Evolutionary conservation across 2,329 filamentous ascomycete species (phyloP), one percentile per base, ranked within the genome.

Genomic region (Diaporthe citriasiana): DNA sequence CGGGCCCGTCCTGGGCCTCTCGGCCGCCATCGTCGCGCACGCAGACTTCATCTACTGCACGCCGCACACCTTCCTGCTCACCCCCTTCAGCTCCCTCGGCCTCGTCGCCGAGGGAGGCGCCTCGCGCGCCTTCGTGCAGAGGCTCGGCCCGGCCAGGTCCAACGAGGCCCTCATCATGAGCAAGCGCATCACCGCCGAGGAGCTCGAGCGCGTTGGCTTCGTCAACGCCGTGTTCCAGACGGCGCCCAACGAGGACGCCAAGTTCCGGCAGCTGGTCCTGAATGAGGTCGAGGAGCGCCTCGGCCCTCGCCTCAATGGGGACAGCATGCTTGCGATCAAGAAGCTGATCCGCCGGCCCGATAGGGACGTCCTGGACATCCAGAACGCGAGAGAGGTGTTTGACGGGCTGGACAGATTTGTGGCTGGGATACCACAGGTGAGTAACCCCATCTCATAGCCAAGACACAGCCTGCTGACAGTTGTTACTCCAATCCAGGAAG

Each of bases 161-260:
- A 97, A 97, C 80, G 97, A 98, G 87, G 96, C 97, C 17, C 88
- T 98, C 17, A 92, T 99, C 77, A 97, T 97, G 93, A 95, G 93
- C 79, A 94, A 93, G 83, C 89, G 92, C 57, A 94, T 98, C 78
- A 82, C 87, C 0, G 90, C 90, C 40, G 90, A 92, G 33, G 95
- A 97, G 80, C 87, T 98, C 40, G 87, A 95, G 76, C 85, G 88
- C 12, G 89, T 90, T 3, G 95, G 96, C 0, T 98, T 95, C 80
- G 94, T 97, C 57, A 98, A 98, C 79, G 93, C 93, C 83, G 88
- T 98, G 22, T 93, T 98, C 77, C 84, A 86, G 17, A 71, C 60
- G 6, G 85, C 86, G 15, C 85, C 87, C 76, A 92, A 88, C 33
- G 90, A 95, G 77, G 89, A 90, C 73, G 90, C 86, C 0, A 90